A percentile compares a stretch with the other conserved stretches of the same genome.
Conservation (phyloP, 352 stramenopile species). For the Hyaloperonospora brassicae region DNA sequence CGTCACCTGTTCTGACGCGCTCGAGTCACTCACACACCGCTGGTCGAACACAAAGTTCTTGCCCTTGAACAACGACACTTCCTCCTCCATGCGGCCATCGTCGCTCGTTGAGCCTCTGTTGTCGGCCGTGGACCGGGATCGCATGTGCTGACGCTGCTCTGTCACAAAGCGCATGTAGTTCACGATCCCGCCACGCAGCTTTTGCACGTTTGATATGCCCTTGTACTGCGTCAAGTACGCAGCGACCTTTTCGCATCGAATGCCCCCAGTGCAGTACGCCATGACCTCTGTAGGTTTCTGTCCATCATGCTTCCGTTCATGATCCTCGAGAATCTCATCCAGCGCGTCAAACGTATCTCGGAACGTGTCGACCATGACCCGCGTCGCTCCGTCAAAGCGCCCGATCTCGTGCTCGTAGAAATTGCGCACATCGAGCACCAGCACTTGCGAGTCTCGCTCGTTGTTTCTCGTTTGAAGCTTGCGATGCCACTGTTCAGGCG, state of each 20-base stretch:
- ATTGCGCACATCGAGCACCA: slow-evolving; percentile 45
- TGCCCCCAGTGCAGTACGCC: slow-evolving; percentile 62
- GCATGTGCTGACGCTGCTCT: slow-evolving; percentile 16
- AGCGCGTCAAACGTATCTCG: slow-evolving; percentile 46
- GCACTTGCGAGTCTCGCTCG: slow-evolving; percentile 13
- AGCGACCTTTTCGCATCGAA: slow-evolving; percentile 59
- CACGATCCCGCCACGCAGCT: slow-evolving; percentile 51
- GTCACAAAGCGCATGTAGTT: slow-evolving; percentile 53
- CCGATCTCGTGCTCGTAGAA: slow-evolving; percentile 54
- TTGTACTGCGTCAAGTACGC: slow-evolving; percentile 57
- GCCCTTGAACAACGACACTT: slow-evolving; percentile 32
- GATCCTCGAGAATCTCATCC: slow-evolving; percentile 35
- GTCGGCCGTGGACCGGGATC: slow-evolving; percentile 3
- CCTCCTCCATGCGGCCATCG: slow-evolving; percentile 20
- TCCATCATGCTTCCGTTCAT: slow-evolving; percentile 24
- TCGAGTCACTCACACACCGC: slow-evolving; percentile 41
- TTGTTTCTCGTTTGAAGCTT: slow-evolving; percentile 30
- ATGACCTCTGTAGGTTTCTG: slow-evolving; percentile 37
- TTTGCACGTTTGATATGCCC: slow-evolving; percentile 42
- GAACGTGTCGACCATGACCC: slow-evolving; percentile 61
- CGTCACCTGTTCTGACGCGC: slow-evolving; percentile 41
- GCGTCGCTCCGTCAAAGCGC: slow-evolving; percentile 40
- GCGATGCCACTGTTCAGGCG: slow-evolving; percentile 31
- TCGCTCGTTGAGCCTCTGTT: slow-evolving; percentile 12
- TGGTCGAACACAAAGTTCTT: slow-evolving; percentile 81